These are phyloP conservation scores for Apostasia ramifera DNA, from an alignment of 106 monocot species.

Conservation along the genomic window DNA sequence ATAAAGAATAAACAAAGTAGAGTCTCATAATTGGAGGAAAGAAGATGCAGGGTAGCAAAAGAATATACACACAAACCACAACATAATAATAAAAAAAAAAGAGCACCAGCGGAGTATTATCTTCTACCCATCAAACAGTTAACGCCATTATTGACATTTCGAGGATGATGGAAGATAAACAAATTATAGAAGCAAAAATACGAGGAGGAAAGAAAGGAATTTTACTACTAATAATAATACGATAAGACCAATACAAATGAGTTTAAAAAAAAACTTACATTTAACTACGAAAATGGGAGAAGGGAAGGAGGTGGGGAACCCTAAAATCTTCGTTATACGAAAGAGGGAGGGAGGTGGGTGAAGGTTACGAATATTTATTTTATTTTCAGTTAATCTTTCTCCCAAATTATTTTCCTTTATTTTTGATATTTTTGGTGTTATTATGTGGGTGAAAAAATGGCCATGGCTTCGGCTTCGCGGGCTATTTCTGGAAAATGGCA, in stretches of 20 bases:
- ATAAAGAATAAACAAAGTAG: too few species aligned
- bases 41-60: not conserved
- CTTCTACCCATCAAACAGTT: not conserved
- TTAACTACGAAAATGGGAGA: not conserved
- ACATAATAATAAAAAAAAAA: not conserved
- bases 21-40: not conserved
- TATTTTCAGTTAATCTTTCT: too few species aligned
- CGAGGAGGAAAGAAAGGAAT: too few species aligned
- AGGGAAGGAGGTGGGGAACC: not conserved
- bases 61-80: not conserved
- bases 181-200: not conserved
- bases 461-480: too few species aligned
- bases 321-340: not conserved
- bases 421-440: too few species aligned
- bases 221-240: too few species aligned
- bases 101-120: not conserved
- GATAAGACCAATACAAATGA: too few species aligned
- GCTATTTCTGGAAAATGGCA: too few species aligned
- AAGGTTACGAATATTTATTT: not conserved
- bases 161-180: not conserved
- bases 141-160: not conserved
- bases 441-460: too few species aligned
- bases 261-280: too few species aligned
- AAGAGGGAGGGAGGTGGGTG: not conserved
- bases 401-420: too few species aligned